Percentiles rank a stretch among this genome's conserved stretches.
phyloP scores from a whole-genome alignment of 352 stramenopile genomes.

The Phytophthora pistaciae region DNA sequence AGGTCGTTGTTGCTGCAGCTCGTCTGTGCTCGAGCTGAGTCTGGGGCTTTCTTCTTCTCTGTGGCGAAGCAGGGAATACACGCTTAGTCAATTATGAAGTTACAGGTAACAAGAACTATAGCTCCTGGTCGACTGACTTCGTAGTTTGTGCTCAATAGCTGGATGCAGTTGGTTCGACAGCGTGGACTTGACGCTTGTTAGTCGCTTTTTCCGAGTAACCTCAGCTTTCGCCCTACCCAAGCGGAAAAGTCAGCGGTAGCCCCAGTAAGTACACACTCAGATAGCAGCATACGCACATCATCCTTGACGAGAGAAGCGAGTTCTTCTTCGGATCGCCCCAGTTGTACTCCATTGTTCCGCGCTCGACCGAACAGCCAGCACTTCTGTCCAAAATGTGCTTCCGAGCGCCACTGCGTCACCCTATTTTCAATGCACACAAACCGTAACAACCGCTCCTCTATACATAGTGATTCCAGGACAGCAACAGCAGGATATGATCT shows the following conservation, averaged over 20 bases:
- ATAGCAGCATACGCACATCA: conserved; percentile 63
- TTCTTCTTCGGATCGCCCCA: conserved; percentile 88
- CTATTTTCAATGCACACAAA: conserved; percentile 24
- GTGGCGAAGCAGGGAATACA: neutral
- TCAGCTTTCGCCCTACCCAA: conserved; percentile 72
- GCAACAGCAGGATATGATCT: neutral
- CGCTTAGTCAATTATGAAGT: neutral
- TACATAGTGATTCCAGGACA: conserved; percentile 17
- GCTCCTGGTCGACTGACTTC: conserved; percentile 52
- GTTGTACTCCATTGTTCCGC: conserved; percentile 76
- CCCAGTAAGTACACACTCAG: neutral
- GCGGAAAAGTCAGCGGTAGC: neutral
- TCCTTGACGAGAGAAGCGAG: conserved; percentile 67
- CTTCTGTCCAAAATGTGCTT: neutral
- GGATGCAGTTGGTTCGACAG: conserved; percentile 83
- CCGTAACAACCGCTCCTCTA: conserved; percentile 21
- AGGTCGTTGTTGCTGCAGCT: conserved; percentile 36
- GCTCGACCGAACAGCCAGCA: neutral
- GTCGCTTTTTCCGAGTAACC: conserved; percentile 68
- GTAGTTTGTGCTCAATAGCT: conserved; percentile 69
- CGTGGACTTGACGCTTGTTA: conserved; percentile 78
- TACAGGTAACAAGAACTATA: neutral
- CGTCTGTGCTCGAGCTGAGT: conserved; percentile 25
- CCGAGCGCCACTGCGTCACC: neutral
- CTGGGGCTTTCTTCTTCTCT: conserved; percentile 50